These are phyloP conservation scores for Camelina laxa DNA, from an alignment of 345 rosid species.

Conservation along the genomic window DNA sequence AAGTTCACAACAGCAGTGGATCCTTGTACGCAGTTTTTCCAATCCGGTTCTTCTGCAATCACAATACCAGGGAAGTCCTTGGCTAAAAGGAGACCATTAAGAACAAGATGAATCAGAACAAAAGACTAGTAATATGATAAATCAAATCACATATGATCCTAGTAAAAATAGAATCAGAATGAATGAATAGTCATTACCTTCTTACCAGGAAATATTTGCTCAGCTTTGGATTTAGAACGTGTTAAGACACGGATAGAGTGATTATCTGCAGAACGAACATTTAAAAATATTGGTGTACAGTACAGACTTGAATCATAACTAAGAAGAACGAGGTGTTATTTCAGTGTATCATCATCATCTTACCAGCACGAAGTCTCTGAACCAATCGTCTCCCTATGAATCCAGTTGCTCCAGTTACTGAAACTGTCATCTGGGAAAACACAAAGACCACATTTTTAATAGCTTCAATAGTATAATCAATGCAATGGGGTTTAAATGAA, in stretches of 20 bases:
- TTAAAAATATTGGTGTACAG: neutral
- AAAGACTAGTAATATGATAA: neutral
- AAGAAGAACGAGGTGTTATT: neutral
- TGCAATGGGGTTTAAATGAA: conserved; percentile 9
- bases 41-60: conserved; percentile 75
- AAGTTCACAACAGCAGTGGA: conserved; percentile 91
- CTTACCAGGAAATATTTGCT: conserved; percentile 95
- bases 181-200: conserved; percentile 61
- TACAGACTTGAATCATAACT: neutral
- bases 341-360: neutral
- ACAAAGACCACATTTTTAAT: neutral
- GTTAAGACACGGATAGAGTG: conserved; percentile 77
- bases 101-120: conserved; percentile 32
- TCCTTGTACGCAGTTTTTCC: conserved; percentile 74
- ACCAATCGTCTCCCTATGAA: conserved; percentile 87
- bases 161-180: conserved; percentile 22
- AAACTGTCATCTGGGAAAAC: conserved; percentile 63
- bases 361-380: conserved; percentile 82
- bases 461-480: neutral
- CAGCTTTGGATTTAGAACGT: conserved; percentile 85
- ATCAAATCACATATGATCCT: conserved; percentile 14
- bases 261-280: conserved; percentile 55
- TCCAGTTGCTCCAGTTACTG: conserved; percentile 95
- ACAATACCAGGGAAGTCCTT: conserved; percentile 71
- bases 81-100: conserved; percentile 47